Conservation (phyloP, 1,284 basidiomycete genomes). For the Puccinia triticina region DNA sequence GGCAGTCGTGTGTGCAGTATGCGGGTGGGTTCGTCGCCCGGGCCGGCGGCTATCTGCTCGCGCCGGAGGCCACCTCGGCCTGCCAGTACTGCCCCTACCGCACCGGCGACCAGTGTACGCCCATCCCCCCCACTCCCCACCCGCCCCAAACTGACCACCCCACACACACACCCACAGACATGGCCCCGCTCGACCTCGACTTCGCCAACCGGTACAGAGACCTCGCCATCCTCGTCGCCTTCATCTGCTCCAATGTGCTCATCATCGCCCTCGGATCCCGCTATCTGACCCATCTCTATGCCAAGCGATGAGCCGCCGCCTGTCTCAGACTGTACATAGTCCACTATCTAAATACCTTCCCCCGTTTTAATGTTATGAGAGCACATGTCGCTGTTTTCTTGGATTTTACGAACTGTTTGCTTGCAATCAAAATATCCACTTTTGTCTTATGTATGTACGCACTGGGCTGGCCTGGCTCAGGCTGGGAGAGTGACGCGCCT, state of each 20-base stretch:
- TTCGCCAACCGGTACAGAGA: slow-evolving; percentile 74
- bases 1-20: slow-evolving; percentile 75
- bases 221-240: slow-evolving; percentile 71
- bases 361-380: too few relatives aligned
- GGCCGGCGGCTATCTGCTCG: slow-evolving; percentile 74
- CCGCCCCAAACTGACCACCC: background rate
- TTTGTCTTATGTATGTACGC: too few relatives aligned
- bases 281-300: slow-evolving; percentile 68
- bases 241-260: slow-evolving; percentile 71
- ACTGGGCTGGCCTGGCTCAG: too few relatives aligned
- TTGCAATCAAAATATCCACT: too few relatives aligned
- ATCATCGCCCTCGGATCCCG: slow-evolving; percentile 74
- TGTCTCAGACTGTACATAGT: background rate
- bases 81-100: slow-evolving; percentile 75
- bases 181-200: slow-evolving; percentile 66
- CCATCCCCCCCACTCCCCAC: background rate
- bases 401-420: too few relatives aligned
- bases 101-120: slow-evolving; percentile 52
- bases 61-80: slow-evolving; percentile 67
- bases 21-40: slow-evolving; percentile 66
- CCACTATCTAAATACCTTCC: too few relatives aligned
- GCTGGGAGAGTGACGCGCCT: too few relatives aligned
- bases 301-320: slow-evolving; percentile 61
- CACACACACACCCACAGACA: slow-evolving; percentile 64
- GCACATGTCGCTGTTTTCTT: too few relatives aligned